phyloP scores from a whole-genome alignment of 306 rosid species.

The Citrullus colocynthis region DNA sequence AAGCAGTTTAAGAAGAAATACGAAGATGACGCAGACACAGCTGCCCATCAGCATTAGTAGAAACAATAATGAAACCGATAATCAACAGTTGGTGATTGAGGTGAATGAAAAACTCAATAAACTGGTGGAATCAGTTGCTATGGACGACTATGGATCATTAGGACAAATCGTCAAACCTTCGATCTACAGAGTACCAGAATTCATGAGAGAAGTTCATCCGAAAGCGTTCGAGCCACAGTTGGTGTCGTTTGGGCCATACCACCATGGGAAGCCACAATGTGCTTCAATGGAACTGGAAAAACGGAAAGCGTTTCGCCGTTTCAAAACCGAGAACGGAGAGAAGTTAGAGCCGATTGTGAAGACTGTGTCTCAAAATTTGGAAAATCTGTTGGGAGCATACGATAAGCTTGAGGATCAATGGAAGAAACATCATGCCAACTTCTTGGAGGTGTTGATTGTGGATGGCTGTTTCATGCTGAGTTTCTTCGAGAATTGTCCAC shows the following conservation, averaged over 20 bases:
- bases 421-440: neutral
- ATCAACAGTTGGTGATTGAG: too few species aligned
- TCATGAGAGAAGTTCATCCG: slow-evolving; percentile 2
- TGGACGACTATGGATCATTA: too few species aligned
- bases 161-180: neutral
- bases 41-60: too few species aligned
- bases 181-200: slow-evolving; percentile 29
- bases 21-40: too few species aligned
- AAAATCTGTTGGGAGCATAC: slow-evolving; percentile 23
- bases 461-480: slow-evolving; percentile 55
- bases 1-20: too few species aligned
- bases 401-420: slow-evolving; percentile 21
- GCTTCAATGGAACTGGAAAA: slow-evolving; percentile 34
- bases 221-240: slow-evolving; percentile 29
- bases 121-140: too few species aligned
- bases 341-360: slow-evolving; percentile 5
- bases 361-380: slow-evolving; percentile 9
- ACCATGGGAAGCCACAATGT: slow-evolving; percentile 3
- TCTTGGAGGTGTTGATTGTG: slow-evolving; percentile 29
- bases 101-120: too few species aligned
- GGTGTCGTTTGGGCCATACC: slow-evolving; percentile 56
- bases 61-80: too few species aligned
- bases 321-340: slow-evolving; percentile 14
- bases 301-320: slow-evolving; percentile 26
- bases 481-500: neutral